Base-by-base conservation (phyloP, 2,329 filamentous ascomycete genomes). In the Fusarium foetens region DNA sequence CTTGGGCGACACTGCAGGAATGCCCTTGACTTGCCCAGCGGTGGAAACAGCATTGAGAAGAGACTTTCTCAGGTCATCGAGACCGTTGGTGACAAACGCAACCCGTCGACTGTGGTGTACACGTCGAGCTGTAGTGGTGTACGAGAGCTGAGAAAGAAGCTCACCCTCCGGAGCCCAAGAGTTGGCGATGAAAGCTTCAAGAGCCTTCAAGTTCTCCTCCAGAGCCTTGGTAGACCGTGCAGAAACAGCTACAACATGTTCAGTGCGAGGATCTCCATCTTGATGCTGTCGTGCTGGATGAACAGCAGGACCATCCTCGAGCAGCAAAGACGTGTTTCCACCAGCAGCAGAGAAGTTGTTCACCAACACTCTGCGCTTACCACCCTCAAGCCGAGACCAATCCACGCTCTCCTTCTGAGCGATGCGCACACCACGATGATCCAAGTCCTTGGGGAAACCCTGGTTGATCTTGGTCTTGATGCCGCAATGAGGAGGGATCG, bases 401-500 rank as follows among this genome's bases (percentile, higher is more conserved):
- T 60, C 58, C 2, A 29, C 38, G 3, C 45, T 39, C 0, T 31
- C n/a, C 23, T 42, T 54, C 8, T 21, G 16, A 1, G 58, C 58
- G 12, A 62, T 62, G 4, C 35, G 39, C 3, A 62, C 51, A 46
- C 41, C 41, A 2, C 58, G 58, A 27, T 38, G 49, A 7, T 55
- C 51, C 8, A 62, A 16, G 1, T 62, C 58, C 6, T 45, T 57
- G 0, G 58, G 58, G 3, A 57, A 62, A 0, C 51, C 51, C 9
- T 57, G 51, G 10, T 62, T 62, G 14, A 62, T 62, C 25, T 57
- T 62, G 17, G 39, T 57, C 33, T 62, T 62, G 51, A 62, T 62
- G 6, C 58, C 58, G 13, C 58, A 58, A 88, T 62, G 58, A 0
- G 41, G 58, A 13, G 58, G 58, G 1, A 58, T 62, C 1, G 21